Conservation (phyloP, 495 filamentous ascomycete genomes). For the Penicillium maclennaniae region DNA sequence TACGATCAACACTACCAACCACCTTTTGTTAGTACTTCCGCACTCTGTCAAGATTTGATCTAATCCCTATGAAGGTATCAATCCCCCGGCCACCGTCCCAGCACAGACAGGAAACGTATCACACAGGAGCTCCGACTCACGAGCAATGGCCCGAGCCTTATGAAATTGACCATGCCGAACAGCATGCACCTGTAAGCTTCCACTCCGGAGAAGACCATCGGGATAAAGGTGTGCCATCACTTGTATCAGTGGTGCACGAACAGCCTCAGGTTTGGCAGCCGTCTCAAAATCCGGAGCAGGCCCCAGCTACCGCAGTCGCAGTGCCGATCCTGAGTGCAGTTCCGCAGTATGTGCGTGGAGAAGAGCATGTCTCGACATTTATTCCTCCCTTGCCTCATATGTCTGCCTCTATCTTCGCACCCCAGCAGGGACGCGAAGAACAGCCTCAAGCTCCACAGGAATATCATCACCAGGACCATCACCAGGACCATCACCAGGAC, state of each 20-base stretch:
- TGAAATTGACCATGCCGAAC: constrained; percentile 2
- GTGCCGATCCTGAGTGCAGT: constrained; percentile 35
- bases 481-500: background rate
- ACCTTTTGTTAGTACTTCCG: constrained; percentile 22
- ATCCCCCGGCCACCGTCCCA: background rate
- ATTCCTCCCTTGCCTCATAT: constrained; percentile 20
- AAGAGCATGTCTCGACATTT: constrained; percentile 40
- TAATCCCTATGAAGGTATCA: constrained; percentile 12
- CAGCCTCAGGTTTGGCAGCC: background rate
- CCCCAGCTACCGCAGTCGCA: background rate
- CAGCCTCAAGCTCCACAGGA: constrained; percentile 7
- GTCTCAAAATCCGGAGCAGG: background rate
- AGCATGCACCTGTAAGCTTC: background rate
- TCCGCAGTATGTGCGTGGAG: constrained; percentile 44
- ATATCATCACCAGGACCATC: constrained; percentile 1
- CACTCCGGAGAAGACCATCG: constrained; percentile 6
- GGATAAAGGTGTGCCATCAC: constrained; percentile 2
- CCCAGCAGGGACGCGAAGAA: constrained; percentile 6
- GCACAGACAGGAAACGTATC: background rate
- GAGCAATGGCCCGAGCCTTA: constrained; percentile 8
- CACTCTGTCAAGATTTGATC: background rate
- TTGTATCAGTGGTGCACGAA: background rate
- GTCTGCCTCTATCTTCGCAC: constrained; percentile 8
- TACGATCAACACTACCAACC: constrained; percentile 79
- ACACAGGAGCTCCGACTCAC: background rate